A percentile compares a stretch with the other conserved stretches of the same genome.
Conservation (phyloP, 371 early-diverging fungal genomes). For the Batrachochytrium dendrobatidis region DNA sequence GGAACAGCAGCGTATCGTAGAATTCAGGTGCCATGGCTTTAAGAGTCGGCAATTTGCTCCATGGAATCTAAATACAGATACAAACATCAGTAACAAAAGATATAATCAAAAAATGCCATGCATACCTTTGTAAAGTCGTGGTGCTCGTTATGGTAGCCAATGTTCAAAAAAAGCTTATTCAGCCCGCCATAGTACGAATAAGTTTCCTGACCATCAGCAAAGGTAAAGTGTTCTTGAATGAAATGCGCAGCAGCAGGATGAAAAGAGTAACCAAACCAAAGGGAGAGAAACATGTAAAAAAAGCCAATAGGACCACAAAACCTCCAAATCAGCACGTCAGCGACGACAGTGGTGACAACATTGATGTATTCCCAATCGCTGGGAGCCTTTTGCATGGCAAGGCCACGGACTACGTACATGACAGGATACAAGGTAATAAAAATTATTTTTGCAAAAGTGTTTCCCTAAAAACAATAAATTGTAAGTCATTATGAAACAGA, state of each 20-base stretch:
- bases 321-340: conserved; percentile 50
- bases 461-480: conserved; percentile 43
- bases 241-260: conserved; percentile 97
- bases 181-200: conserved; percentile 94
- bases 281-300: conserved; percentile 65
- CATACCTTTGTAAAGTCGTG: conserved; percentile 70
- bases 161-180: conserved; percentile 51
- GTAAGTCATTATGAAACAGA: background rate
- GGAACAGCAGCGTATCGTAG: conserved; percentile 78
- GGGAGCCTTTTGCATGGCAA: conserved; percentile 64
- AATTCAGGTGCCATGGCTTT: conserved; percentile 80
- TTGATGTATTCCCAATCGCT: conserved; percentile 76
- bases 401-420: conserved; percentile 85
- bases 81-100: conserved; percentile 4
- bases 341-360: conserved; percentile 53
- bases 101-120: background rate
- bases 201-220: conserved; percentile 91
- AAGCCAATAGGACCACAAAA: conserved; percentile 64
- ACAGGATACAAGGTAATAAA: conserved; percentile 83
- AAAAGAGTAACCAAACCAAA: conserved; percentile 83
- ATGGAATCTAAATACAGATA: conserved; percentile 58
- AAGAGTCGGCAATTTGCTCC: conserved; percentile 80
- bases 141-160: conserved; percentile 92
- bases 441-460: conserved; percentile 62
- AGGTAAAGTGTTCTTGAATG: conserved; percentile 96